Evolutionary conservation across 148 eudicot genomes (phyloP).

Genomic region (Spergularia marina): DNA sequence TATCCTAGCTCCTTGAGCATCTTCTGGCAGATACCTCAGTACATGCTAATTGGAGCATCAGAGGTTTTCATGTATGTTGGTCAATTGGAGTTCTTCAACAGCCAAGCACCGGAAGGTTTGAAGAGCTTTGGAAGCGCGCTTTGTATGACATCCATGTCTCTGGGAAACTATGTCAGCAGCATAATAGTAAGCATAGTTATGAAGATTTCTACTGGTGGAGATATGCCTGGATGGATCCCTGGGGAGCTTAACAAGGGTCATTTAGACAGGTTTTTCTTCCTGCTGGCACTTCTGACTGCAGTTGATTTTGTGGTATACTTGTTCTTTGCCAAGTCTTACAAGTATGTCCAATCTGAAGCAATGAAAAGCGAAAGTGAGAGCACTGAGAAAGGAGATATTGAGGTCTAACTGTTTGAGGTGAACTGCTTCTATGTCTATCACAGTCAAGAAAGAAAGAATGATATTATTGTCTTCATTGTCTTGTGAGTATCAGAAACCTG

Average conservation of each 20-base stretch:
- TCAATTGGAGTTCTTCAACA: slow-evolving; percentile 70
- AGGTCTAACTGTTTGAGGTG: background rate
- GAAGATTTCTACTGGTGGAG: slow-evolving; percentile 40
- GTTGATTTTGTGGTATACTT: slow-evolving; percentile 51
- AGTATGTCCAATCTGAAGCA: slow-evolving; percentile 39
- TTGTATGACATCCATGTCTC: slow-evolving; percentile 67
- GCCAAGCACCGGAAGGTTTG: slow-evolving; percentile 64
- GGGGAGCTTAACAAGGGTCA: slow-evolving; percentile 67
- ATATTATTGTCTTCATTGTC: too few relatives aligned
- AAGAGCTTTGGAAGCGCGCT: slow-evolving; percentile 82
- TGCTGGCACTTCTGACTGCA: slow-evolving; percentile 49
- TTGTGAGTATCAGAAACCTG: background rate
- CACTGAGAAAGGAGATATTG: background rate
- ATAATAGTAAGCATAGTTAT: slow-evolving; percentile 57
- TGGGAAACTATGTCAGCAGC: slow-evolving; percentile 67
- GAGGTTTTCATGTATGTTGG: slow-evolving; percentile 80
- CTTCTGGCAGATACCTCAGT: slow-evolving; percentile 77
- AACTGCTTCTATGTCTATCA: background rate
- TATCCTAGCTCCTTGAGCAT: slow-evolving; percentile 52
- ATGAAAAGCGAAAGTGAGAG: slow-evolving; percentile 18
- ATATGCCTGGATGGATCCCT: slow-evolving; percentile 69
- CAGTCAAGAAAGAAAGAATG: background rate
- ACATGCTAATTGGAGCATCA: slow-evolving; percentile 60
- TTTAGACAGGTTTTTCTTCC: slow-evolving; percentile 57
- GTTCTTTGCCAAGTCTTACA: slow-evolving; percentile 53